phyloP scores from a whole-genome alignment of 2,329 filamentous ascomycete species.

The Xylaria sp. region DNA sequence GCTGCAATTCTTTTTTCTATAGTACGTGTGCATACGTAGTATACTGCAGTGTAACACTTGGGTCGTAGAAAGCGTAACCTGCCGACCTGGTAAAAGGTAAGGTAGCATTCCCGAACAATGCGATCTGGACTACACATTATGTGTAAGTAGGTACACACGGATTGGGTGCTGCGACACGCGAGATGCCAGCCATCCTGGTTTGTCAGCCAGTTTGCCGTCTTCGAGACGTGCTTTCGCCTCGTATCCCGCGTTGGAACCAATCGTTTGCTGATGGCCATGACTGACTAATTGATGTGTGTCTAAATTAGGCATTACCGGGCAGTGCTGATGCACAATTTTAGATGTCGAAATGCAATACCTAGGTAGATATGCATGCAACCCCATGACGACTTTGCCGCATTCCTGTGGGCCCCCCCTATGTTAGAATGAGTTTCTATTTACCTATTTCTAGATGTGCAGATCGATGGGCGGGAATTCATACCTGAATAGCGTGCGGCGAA shows the following conservation, averaged over 20 bases:
- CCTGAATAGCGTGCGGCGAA: not conserved
- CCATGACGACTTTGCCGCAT: not conserved
- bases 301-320: not conserved
- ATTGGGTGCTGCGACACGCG: not conserved
- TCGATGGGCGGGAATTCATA: not conserved
- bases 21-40: too few relatives aligned
- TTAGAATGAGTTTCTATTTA: constrained; percentile 7
- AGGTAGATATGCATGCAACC: constrained; percentile 3
- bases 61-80: too few relatives aligned
- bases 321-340: not conserved
- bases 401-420: not conserved
- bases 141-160: not conserved
- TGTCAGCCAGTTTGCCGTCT: not conserved
- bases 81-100: not conserved
- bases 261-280: not conserved
- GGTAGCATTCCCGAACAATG: not conserved
- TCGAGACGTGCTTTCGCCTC: not conserved
- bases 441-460: not conserved
- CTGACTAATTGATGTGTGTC: not conserved
- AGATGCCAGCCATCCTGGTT: not conserved
- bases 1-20: too few relatives aligned
- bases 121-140: not conserved
- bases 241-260: constrained; percentile 2
- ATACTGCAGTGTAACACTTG: too few relatives aligned
- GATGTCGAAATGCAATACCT: not conserved